A percentile compares a stretch with the other conserved stretches of the same genome.
phyloP scores from a whole-genome alignment of 2,329 filamentous ascomycete species.

The Fusarium keratoplasticum region DNA sequence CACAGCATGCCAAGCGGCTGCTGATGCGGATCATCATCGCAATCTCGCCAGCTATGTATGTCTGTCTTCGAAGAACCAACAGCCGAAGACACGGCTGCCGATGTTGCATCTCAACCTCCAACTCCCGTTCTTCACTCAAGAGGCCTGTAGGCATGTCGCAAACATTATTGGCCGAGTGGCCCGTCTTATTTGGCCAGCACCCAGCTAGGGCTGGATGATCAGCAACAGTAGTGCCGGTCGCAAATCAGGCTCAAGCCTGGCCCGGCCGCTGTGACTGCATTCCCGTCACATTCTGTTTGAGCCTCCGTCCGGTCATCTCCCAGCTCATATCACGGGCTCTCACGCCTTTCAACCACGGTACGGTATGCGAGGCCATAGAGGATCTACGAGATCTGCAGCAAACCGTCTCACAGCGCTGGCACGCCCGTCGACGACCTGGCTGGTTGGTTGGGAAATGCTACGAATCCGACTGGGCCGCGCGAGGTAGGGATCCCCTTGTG shows the following conservation, averaged over 20 bases:
- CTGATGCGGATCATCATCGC: slow-evolving; percentile 26
- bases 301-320: slow-evolving; percentile 22
- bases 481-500: slow-evolving; percentile 4
- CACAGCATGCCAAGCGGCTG: not conserved
- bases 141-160: not conserved
- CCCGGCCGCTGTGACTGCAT: slow-evolving; percentile 11
- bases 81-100: not conserved
- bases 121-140: not conserved
- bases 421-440: not conserved
- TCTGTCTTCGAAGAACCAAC: not conserved
- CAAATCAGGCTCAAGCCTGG: not conserved
- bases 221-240: slow-evolving; percentile 9
- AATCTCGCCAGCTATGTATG: slow-evolving; percentile 3
- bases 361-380: slow-evolving; percentile 10
- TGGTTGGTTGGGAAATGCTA: not conserved
- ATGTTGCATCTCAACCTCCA: not conserved
- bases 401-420: slow-evolving; percentile 6
- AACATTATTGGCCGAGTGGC: slow-evolving; percentile 14
- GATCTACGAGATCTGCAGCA: slow-evolving; percentile 32
- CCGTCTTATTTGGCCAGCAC: not conserved
- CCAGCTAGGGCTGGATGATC: slow-evolving; percentile 10
- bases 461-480: slow-evolving; percentile 1
- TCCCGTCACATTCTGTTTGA: slow-evolving; percentile 14
- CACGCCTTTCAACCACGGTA: not conserved
- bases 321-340: not conserved